These are phyloP conservation scores for Lachnellula hyalina DNA, from an alignment of 2,329 filamentous ascomycete species.

Conservation along the genomic window DNA sequence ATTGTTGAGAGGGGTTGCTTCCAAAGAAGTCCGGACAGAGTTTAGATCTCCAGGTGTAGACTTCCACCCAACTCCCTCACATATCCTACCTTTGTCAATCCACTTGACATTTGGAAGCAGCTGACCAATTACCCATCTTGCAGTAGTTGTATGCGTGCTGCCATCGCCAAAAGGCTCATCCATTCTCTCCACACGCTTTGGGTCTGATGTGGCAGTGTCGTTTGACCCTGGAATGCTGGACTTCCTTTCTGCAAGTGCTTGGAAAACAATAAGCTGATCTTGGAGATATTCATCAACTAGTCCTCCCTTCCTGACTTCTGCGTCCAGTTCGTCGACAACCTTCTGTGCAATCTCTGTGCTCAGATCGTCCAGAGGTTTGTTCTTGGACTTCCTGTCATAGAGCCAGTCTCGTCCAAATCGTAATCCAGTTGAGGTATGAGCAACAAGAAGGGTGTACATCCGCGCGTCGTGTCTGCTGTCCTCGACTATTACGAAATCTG, in stretches of 20 bases:
- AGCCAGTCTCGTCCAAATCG: constrained; percentile 47
- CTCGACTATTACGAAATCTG: constrained; percentile 43
- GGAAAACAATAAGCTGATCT: constrained; percentile 57
- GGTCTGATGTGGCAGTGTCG: constrained; percentile 15
- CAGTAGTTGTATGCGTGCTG: constrained; percentile 52
- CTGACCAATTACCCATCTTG: constrained; percentile 51
- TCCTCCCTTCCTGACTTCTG: constrained; percentile 41
- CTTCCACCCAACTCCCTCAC: constrained; percentile 40
- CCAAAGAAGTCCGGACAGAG: background rate
- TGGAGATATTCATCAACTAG: constrained; percentile 53
- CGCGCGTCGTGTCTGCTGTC: constrained; percentile 47
- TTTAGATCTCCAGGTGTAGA: background rate
- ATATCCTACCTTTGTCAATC: constrained; percentile 46
- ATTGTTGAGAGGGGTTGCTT: background rate
- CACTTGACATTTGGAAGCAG: constrained; percentile 45
- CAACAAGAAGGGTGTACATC: constrained; percentile 54
- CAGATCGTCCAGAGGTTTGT: constrained; percentile 27
- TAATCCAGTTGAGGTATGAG: constrained; percentile 40
- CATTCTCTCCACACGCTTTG: constrained; percentile 39
- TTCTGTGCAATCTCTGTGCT: constrained; percentile 38
- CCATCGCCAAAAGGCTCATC: constrained; percentile 51
- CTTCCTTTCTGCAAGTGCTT: constrained; percentile 49
- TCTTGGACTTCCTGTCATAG: constrained; percentile 36
- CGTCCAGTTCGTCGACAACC: constrained; percentile 41
- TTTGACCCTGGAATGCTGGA: constrained; percentile 32